These are phyloP conservation scores for Albizia julibrissin DNA, from an alignment of 306 rosid genomes.

Conservation along the genomic window DNA sequence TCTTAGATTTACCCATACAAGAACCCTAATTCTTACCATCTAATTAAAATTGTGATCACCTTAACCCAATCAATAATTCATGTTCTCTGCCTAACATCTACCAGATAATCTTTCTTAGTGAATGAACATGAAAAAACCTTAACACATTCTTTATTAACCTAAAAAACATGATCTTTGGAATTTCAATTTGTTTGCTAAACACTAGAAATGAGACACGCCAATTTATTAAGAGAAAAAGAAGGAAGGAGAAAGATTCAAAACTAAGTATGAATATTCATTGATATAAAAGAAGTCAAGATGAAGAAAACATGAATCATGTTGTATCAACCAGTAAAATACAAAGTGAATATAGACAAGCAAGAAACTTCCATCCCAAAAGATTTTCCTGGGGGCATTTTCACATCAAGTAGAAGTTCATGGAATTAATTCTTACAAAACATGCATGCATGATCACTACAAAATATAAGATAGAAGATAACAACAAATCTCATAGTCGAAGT, in stretches of 20 bases:
- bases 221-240: neutral
- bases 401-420: neutral
- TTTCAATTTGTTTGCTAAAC: neutral
- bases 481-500: neutral
- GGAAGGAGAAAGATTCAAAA: neutral
- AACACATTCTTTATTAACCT: too few species aligned
- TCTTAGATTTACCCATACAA: too few species aligned
- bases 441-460: neutral
- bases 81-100: too few species aligned
- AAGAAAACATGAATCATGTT: slow-evolving; percentile 23
- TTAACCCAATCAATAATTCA: too few species aligned
- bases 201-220: neutral
- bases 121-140: too few species aligned
- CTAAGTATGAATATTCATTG: slow-evolving; percentile 8
- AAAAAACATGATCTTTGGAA: too few species aligned
- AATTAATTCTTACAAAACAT: neutral
- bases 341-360: neutral
- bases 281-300: neutral
- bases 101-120: too few species aligned
- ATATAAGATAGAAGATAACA: neutral
- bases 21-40: too few species aligned
- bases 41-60: too few species aligned
- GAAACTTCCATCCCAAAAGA: neutral
- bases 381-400: neutral
- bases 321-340: slow-evolving; percentile 14